Evolutionary conservation across 106 monocot species (phyloP).

Genomic region (Xerophyta viscosa): DNA sequence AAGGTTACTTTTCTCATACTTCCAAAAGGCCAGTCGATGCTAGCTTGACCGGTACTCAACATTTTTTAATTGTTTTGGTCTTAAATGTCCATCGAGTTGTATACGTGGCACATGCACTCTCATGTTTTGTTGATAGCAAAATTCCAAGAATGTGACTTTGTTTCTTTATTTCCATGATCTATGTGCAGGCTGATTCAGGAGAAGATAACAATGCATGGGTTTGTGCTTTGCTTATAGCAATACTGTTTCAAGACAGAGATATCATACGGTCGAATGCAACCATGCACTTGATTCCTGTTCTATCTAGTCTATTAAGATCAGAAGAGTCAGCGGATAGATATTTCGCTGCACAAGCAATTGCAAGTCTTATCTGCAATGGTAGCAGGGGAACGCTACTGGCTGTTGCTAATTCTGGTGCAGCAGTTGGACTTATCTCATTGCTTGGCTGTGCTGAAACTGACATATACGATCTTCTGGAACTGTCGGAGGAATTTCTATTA

Average conservation of each 20-base stretch:
- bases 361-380: constrained; percentile 74
- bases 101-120: too few species aligned
- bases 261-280: constrained; percentile 51
- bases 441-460: constrained; percentile 94
- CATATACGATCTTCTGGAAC: constrained; percentile 60
- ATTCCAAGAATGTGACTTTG: too few species aligned
- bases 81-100: too few species aligned
- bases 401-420: constrained; percentile 88
- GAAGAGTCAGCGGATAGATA: constrained; percentile 74
- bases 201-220: constrained; percentile 74
- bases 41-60: too few species aligned
- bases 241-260: constrained; percentile 74
- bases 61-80: too few species aligned
- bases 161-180: background rate
- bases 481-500: constrained; percentile 75
- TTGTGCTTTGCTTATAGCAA: constrained; percentile 67
- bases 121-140: too few species aligned
- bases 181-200: constrained; percentile 57
- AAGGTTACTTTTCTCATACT: too few species aligned
- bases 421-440: constrained; percentile 66
- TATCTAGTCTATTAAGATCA: constrained; percentile 68
- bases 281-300: constrained; percentile 67
- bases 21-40: too few species aligned
- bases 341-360: constrained; percentile 90
- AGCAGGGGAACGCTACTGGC: constrained; percentile 70